Percentiles rank a stretch among this genome's conserved stretches.
Evolutionary conservation across 2,329 filamentous ascomycete species (phyloP).

Genomic region (Colletotrichum spinosum): DNA sequence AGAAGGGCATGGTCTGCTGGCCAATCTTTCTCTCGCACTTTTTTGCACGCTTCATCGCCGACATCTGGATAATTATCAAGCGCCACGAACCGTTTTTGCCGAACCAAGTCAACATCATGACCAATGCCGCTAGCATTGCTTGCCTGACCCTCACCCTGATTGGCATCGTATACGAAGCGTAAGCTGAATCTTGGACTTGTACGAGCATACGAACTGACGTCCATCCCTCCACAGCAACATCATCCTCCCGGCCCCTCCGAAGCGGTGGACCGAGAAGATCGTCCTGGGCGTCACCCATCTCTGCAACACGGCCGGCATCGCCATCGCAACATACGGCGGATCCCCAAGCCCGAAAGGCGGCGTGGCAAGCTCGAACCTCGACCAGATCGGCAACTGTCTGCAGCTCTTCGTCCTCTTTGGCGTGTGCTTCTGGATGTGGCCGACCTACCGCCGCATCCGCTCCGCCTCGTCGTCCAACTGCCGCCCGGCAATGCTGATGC

Average conservation of each 20-base stretch:
- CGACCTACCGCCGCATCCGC: constrained; percentile 36
- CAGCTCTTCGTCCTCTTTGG: constrained; percentile 40
- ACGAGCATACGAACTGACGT: background rate
- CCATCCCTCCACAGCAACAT: constrained; percentile 34
- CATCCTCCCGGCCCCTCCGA: constrained; percentile 36
- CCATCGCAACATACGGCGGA: constrained; percentile 38
- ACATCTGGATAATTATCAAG: constrained; percentile 42
- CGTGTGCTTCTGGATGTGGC: constrained; percentile 40
- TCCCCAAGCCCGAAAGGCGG: constrained; percentile 34
- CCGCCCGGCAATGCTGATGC: constrained; percentile 35
- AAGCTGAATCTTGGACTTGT: constrained; percentile 15
- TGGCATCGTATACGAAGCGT: constrained; percentile 45
- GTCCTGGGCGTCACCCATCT: constrained; percentile 41
- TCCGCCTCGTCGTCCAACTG: constrained; percentile 33
- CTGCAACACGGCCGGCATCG: constrained; percentile 40
- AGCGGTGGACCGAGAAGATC: constrained; percentile 40
- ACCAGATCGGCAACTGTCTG: constrained; percentile 40
- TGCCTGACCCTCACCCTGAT: constrained; percentile 42
- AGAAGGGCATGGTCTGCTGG: constrained; percentile 46
- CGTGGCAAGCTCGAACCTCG: constrained; percentile 34
- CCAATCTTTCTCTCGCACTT: constrained; percentile 44
- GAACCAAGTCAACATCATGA: constrained; percentile 42
- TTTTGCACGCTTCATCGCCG: constrained; percentile 40
- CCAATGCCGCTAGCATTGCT: constrained; percentile 44
- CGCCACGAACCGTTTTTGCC: constrained; percentile 38